Evolutionary conservation across 1,139 yeast genomes (phyloP).

Genomic region (Nematodospora anomalae): DNA sequence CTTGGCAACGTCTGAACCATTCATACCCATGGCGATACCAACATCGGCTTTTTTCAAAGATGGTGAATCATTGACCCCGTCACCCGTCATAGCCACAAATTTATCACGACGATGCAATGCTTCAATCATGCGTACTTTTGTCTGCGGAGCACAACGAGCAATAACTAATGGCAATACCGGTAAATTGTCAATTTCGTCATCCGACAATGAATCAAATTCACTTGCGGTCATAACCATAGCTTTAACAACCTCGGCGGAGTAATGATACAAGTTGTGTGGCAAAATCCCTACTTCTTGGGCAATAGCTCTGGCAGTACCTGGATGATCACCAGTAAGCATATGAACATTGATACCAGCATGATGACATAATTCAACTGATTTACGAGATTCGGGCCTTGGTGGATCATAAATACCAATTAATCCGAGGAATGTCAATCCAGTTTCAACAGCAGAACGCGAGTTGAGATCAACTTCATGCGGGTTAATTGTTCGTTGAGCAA

Average conservation of each 20-base stretch:
- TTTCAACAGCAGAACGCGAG: constrained; percentile 56
- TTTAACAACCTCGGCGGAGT: constrained; percentile 58
- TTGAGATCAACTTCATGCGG: constrained; percentile 23
- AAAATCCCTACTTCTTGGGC: constrained; percentile 85
- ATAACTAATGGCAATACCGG: constrained; percentile 77
- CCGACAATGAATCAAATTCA: constrained; percentile 65
- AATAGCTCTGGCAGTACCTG: constrained; percentile 78
- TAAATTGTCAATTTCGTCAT: constrained; percentile 61
- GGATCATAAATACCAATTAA: constrained; percentile 83
- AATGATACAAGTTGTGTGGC: constrained; percentile 67
- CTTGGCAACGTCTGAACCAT: constrained; percentile 97
- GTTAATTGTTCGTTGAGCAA: constrained; percentile 47
- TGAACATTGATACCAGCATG: constrained; percentile 78
- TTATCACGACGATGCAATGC: constrained; percentile 72
- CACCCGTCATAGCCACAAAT: constrained; percentile 86
- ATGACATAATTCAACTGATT: constrained; percentile 67
- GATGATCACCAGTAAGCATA: constrained; percentile 86
- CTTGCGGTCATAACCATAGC: constrained; percentile 77
- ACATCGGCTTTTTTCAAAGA: constrained; percentile 78
- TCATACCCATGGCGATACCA: constrained; percentile 92
- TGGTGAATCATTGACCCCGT: constrained; percentile 85
- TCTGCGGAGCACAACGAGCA: constrained; percentile 85
- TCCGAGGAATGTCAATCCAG: constrained; percentile 59
- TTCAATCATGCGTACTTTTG: constrained; percentile 81
- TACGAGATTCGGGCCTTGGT: constrained; percentile 71